Evolutionary conservation across 257 asterid genomes (phyloP), one percentile per base, ranked within the genome.

Genomic region (Fraxinus americana): DNA sequence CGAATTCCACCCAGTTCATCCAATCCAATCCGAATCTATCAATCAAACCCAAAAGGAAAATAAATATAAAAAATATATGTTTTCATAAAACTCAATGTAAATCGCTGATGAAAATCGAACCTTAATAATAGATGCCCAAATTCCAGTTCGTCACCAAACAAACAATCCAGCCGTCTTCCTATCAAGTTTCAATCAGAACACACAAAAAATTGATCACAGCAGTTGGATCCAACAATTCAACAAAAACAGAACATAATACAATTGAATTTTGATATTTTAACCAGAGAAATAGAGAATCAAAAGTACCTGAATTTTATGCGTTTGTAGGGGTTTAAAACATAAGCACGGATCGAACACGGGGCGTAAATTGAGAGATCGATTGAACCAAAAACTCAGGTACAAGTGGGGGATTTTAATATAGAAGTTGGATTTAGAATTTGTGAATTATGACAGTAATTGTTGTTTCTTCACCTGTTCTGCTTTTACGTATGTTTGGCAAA

Each of bases 141-240:
- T 72, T 72, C 89, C 85, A 83, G 85, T 69, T 82, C 84, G 82
- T 79, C 75, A 36, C 79, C 63, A 81, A 48, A 65, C 70, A 78
- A 85, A 77, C 76, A 38, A 87, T 59, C 67, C 29, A 59, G 76
- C 83, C 75, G 83, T 71, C 81, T 79, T 74, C 83, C 88, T 76
- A 78, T 87, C 85, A 83, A 76, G 78, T 50, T 79, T 66, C 85
- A 88, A 88, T 86, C 86, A 83, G 82, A 70, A 78, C 5, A 73
- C 70, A 79, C 30, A 67, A 70, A 9, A 54, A 77, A 23, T 10
- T 70, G 59, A 80, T 41, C 25, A 43, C 59, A 72, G 25, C 43
- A 74, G 12, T 63, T 35, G 81, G 45, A 72, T 77, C 80, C 57
- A 61, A 73, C 72, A 21, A 11, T 41, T 23, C 30, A 76, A 23